A percentile compares a stretch with the other conserved stretches of the same genome.
These are phyloP conservation scores for Alternaria panax DNA, from an alignment of 2,329 filamentous ascomycete genomes.

Conservation along the genomic window DNA sequence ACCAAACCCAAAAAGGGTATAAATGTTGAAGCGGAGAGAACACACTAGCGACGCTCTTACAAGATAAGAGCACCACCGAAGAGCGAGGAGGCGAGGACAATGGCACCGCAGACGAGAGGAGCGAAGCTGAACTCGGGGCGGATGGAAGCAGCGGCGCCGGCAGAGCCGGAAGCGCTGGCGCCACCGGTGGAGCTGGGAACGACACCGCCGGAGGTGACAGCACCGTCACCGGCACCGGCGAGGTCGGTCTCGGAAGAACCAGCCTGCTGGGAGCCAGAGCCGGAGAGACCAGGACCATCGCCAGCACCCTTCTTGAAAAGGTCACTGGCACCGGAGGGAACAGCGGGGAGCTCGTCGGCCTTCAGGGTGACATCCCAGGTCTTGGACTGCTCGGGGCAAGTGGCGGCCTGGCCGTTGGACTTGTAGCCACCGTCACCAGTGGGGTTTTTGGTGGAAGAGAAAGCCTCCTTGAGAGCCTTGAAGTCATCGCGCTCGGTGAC, in stretches of 20 bases:
- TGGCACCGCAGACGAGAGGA: conserved; percentile 60
- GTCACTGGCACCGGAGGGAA: conserved; percentile 62
- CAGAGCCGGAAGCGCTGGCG: conserved; percentile 24
- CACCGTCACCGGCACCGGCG: conserved; percentile 59
- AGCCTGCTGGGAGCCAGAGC: conserved; percentile 63
- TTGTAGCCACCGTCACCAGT: conserved; percentile 67
- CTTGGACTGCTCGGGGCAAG: conserved; percentile 61
- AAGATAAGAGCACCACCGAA: conserved; percentile 60
- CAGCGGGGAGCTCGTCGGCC: conserved; percentile 62
- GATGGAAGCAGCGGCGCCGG: conserved; percentile 56
- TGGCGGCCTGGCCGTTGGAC: conserved; percentile 58
- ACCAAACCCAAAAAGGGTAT: not conserved
- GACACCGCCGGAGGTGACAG: conserved; percentile 49
- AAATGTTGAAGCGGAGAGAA: not conserved
- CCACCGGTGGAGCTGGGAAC: conserved; percentile 30
- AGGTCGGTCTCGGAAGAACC: conserved; percentile 56
- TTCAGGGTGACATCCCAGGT: conserved; percentile 63
- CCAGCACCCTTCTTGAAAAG: conserved; percentile 68
- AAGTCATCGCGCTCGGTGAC: conserved; percentile 71
- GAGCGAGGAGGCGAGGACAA: conserved; percentile 61
- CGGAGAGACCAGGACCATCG: conserved; percentile 62
- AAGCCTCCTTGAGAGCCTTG: conserved; percentile 60
- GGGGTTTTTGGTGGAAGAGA: conserved; percentile 60
- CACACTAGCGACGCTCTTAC: conserved; percentile 20
- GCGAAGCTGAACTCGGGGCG: conserved; percentile 57